These are phyloP conservation scores for Nothomitra cinnamomea DNA, from an alignment of 2,329 filamentous ascomycete species.

Conservation along the genomic window DNA sequence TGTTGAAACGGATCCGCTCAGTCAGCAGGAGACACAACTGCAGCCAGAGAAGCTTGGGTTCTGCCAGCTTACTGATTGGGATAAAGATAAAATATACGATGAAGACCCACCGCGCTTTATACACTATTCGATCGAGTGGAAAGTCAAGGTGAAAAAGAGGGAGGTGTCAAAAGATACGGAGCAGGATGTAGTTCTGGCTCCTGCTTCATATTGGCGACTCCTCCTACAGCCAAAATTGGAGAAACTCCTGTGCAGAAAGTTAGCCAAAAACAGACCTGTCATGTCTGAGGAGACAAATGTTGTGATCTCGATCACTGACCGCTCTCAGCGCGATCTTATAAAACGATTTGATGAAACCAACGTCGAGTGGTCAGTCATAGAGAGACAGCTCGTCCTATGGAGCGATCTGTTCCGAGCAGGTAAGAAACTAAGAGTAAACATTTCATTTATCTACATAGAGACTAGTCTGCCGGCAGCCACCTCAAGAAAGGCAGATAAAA, in stretches of 20 bases:
- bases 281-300: slow-evolving; percentile 8
- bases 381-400: slow-evolving; percentile 16
- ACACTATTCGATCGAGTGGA: slow-evolving; percentile 15
- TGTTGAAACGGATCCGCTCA: no score
- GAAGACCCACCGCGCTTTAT: slow-evolving; percentile 7
- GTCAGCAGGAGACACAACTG: no score
- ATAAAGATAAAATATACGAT: slow-evolving; percentile 12
- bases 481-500: neutral
- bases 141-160: slow-evolving; percentile 15
- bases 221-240: slow-evolving; percentile 15
- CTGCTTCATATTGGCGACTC: slow-evolving; percentile 13
- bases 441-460: slow-evolving; percentile 19
- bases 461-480: neutral
- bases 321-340: slow-evolving; percentile 16
- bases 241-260: neutral
- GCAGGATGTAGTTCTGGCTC: slow-evolving; percentile 11
- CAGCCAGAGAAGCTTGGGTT: no score
- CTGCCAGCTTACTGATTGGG: no score
- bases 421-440: slow-evolving; percentile 17
- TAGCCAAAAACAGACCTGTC: neutral
- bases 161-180: slow-evolving; percentile 14
- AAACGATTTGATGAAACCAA: slow-evolving; percentile 16
- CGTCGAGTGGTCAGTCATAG: slow-evolving; percentile 17
- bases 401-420: slow-evolving; percentile 14
- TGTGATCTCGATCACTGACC: slow-evolving; percentile 15